phyloP scores from a whole-genome alignment of 768 basidiomycete species.

The Serendipita vermifera region DNA sequence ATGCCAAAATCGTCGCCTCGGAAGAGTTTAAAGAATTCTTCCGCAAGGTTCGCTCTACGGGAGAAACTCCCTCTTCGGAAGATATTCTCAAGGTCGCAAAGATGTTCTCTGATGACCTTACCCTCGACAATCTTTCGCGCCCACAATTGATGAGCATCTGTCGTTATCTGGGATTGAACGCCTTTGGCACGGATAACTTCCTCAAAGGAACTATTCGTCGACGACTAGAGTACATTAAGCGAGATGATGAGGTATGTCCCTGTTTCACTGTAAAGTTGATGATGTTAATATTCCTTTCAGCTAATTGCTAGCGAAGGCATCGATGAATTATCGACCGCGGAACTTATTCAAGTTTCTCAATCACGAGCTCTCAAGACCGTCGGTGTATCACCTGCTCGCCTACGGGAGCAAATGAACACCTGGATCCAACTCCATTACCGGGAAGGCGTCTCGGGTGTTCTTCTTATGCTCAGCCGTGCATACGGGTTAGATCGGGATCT shows the following conservation, averaged over 20 bases:
- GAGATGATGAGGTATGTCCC: slow-evolving; percentile 56
- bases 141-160: slow-evolving; percentile 98
- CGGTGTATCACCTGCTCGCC: slow-evolving; percentile 73
- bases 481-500: slow-evolving; percentile 85
- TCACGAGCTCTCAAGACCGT: slow-evolving; percentile 84
- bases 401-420: slow-evolving; percentile 78
- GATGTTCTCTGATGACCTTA: slow-evolving; percentile 94
- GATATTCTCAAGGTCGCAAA: slow-evolving; percentile 93
- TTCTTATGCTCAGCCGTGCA: slow-evolving; percentile 86
- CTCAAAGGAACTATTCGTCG: slow-evolving; percentile 81
- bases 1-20: slow-evolving; percentile 81
- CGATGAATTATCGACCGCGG: slow-evolving; percentile 77
- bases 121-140: slow-evolving; percentile 92
- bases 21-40: slow-evolving; percentile 99
- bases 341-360: slow-evolving; percentile 87
- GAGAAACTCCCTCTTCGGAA: slow-evolving; percentile 76
- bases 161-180: slow-evolving; percentile 95
- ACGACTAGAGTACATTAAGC: slow-evolving; percentile 65
- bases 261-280: background rate
- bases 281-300: slow-evolving; percentile 25
- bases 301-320: slow-evolving; percentile 83
- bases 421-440: slow-evolving; percentile 92
- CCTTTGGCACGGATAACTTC: slow-evolving; percentile 98
- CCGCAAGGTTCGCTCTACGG: slow-evolving; percentile 92
- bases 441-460: slow-evolving; percentile 82